Percentiles rank a stretch among this genome's conserved stretches.
phyloP scores from a whole-genome alignment of 23 red algal species.

The Chondrus crispus region DNA sequence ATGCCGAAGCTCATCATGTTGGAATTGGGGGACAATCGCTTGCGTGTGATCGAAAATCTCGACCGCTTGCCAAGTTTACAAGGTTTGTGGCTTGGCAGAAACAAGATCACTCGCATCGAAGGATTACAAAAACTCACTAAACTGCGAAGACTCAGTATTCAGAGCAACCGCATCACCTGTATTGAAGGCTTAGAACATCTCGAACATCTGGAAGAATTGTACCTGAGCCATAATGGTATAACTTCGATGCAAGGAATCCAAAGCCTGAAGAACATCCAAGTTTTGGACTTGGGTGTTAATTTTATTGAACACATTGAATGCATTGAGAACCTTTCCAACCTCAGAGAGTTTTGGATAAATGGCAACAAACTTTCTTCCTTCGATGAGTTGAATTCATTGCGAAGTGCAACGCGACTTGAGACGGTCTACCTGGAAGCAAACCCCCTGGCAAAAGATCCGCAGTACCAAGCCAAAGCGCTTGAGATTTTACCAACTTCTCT shows the following conservation, averaged over 20 bases:
- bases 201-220: slow-evolving; percentile 71
- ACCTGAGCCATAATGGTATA: slow-evolving; percentile 90
- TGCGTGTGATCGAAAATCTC: slow-evolving; percentile 78
- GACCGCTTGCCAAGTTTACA: slow-evolving; percentile 17
- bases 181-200: slow-evolving; percentile 38
- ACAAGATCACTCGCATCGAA: slow-evolving; percentile 85
- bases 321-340: slow-evolving; percentile 49
- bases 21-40: slow-evolving; percentile 94
- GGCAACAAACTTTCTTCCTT: slow-evolving; percentile 69
- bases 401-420: slow-evolving; percentile 19
- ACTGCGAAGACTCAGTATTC: slow-evolving; percentile 69
- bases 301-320: slow-evolving; percentile 66
- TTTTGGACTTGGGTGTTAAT: slow-evolving; percentile 88
- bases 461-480: slow-evolving; percentile 65
- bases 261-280: slow-evolving; percentile 57
- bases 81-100: slow-evolving; percentile 93
- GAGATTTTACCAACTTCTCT: slow-evolving; percentile 64
- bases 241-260: slow-evolving; percentile 63
- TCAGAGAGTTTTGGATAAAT: slow-evolving; percentile 96
- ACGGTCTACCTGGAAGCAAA: slow-evolving; percentile 97
- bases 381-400: slow-evolving; percentile 36
- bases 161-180: slow-evolving; percentile 74
- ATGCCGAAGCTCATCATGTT: slow-evolving; percentile 75
- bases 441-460: slow-evolving; percentile 53
- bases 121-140: slow-evolving; percentile 42